These are phyloP conservation scores for Catenaria anguillulae DNA, from an alignment of 371 early-diverging fungal species.

Conservation along the genomic window DNA sequence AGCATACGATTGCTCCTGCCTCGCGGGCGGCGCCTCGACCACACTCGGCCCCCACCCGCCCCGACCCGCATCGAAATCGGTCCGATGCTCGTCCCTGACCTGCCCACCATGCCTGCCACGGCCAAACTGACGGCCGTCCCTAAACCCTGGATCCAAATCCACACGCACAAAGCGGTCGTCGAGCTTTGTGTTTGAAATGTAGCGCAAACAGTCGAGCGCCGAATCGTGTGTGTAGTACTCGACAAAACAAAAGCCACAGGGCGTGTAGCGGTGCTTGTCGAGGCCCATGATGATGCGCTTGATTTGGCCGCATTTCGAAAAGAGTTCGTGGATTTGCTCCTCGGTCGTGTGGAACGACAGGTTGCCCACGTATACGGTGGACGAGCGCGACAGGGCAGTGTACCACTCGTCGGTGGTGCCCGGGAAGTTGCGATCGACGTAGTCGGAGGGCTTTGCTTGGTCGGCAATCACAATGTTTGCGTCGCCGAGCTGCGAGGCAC, in stretches of 20 bases:
- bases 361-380: slow-evolving; percentile 95
- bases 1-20: neutral
- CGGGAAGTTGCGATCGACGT: neutral
- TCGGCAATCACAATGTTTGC: neutral
- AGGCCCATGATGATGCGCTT: slow-evolving; percentile 98
- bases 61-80: slow-evolving; percentile 85
- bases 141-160: slow-evolving; percentile 95
- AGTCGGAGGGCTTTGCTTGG: neutral
- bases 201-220: slow-evolving; percentile 84
- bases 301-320: slow-evolving; percentile 89
- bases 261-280: slow-evolving; percentile 80
- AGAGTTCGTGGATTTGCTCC: slow-evolving; percentile 94
- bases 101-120: slow-evolving; percentile 92
- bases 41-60: slow-evolving; percentile 91
- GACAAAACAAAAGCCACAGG: slow-evolving; percentile 98
- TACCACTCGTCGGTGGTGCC: slow-evolving; percentile 6
- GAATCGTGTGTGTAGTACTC: slow-evolving; percentile 83
- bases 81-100: slow-evolving; percentile 85
- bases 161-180: slow-evolving; percentile 89
- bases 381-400: slow-evolving; percentile 13
- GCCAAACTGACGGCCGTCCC: slow-evolving; percentile 91
- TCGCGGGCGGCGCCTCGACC: slow-evolving; percentile 17
- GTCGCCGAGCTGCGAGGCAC: neutral
- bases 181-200: slow-evolving; percentile 83
- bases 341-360: slow-evolving; percentile 95